A percentile compares a stretch with the other conserved stretches of the same genome.
These are phyloP conservation scores for Arabidopsis thaliana DNA, from an alignment of 345 rosid genomes.

Conservation along the genomic window DNA sequence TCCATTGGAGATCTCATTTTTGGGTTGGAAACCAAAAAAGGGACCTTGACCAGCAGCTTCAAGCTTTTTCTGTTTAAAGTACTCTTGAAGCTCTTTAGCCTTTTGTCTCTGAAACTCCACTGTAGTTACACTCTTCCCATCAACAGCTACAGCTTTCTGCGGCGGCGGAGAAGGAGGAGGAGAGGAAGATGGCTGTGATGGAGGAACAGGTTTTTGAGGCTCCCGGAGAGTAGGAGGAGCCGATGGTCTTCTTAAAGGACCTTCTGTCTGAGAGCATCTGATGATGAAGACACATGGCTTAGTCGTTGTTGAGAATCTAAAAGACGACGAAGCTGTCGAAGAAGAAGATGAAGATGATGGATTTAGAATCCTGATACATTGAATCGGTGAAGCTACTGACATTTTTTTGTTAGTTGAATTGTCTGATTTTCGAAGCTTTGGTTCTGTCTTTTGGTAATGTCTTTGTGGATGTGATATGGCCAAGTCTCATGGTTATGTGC, in stretches of 20 bases:
- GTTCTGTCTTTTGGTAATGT: slow-evolving; percentile 33
- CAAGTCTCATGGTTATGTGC: slow-evolving; percentile 46
- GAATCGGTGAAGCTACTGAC: slow-evolving; percentile 74
- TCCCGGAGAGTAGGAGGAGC: slow-evolving; percentile 68
- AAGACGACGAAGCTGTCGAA: slow-evolving; percentile 44
- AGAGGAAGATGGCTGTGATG: slow-evolving; percentile 50
- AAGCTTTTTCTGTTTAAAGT: slow-evolving; percentile 85
- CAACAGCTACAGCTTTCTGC: slow-evolving; percentile 42
- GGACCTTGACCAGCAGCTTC: slow-evolving; percentile 90
- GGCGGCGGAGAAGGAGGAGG: slow-evolving; percentile 43
- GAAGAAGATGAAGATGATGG: slow-evolving; percentile 58
- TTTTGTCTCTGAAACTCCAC: slow-evolving; percentile 89
- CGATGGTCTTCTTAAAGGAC: slow-evolving; percentile 87
- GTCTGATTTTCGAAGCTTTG: slow-evolving; percentile 10
- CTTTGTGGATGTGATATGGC: slow-evolving; percentile 46
- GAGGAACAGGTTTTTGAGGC: slow-evolving; percentile 51
- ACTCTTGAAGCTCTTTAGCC: slow-evolving; percentile 90
- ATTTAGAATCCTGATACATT: slow-evolving; percentile 62
- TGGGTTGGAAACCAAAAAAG: slow-evolving; percentile 81
- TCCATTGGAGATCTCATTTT: slow-evolving; percentile 92
- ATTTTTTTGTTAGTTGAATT: slow-evolving; percentile 37
- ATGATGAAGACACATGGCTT: slow-evolving; percentile 55
- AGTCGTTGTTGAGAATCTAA: slow-evolving; percentile 52
- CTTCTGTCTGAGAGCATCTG: slow-evolving; percentile 80
- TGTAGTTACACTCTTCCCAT: slow-evolving; percentile 54